Evolutionary conservation across 805 yeast genomes (phyloP).

Genomic region (Barnettozyma vustinii): DNA sequence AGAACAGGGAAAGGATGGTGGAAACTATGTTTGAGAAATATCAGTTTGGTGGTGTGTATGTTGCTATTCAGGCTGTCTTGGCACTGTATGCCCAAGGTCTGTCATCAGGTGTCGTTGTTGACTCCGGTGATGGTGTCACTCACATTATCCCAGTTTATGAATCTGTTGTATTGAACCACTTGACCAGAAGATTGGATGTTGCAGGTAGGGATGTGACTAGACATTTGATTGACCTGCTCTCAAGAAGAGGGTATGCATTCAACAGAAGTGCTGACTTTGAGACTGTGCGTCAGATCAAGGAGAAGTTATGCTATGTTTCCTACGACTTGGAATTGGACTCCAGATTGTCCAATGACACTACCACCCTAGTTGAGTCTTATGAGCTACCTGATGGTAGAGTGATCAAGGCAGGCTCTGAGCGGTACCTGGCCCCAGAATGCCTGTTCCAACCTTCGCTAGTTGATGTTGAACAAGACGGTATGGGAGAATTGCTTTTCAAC

Average conservation of each 20-base stretch:
- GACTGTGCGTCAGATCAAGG: conserved; percentile 96
- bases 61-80: conserved; percentile 95
- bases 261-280: conserved; percentile 98
- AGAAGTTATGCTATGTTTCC: conserved; percentile 90
- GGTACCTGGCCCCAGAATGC: conserved; percentile 96
- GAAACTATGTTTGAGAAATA: conserved; percentile 90
- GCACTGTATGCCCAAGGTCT: conserved; percentile 97
- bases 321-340: conserved; percentile 90
- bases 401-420: conserved; percentile 89
- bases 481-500: conserved; percentile 88
- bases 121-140: conserved; percentile 90
- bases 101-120: conserved; percentile 96
- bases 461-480: conserved; percentile 95
- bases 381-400: conserved; percentile 97
- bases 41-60: conserved; percentile 87
- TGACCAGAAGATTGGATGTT: conserved; percentile 87
- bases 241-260: conserved; percentile 96
- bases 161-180: conserved; percentile 90
- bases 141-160: conserved; percentile 98
- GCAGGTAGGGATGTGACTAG: conserved; percentile 99
- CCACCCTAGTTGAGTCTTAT: conserved; percentile 83
- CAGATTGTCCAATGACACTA: conserved; percentile 87
- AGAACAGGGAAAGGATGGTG: conserved; percentile 87
- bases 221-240: conserved; percentile 80
- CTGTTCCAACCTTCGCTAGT: conserved; percentile 93